A percentile compares a stretch with the other conserved stretches of the same genome.
Conservation (phyloP, 768 basidiomycete species). For the Mrakia gelida region DNA sequence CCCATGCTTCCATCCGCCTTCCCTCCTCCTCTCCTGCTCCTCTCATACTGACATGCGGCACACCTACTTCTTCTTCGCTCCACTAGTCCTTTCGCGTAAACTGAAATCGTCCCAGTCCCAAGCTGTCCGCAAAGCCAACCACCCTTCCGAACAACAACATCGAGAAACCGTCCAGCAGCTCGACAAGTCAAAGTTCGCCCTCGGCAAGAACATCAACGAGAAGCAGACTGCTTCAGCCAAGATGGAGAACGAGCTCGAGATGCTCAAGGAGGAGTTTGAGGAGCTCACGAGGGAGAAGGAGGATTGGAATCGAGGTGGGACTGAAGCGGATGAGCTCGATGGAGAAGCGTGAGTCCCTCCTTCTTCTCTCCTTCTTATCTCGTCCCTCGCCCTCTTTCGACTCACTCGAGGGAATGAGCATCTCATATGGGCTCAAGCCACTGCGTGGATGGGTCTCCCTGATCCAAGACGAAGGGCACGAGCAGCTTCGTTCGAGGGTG, state of each 20-base stretch:
- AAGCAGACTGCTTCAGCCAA: slow-evolving; percentile 1
- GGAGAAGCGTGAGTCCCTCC: slow-evolving; percentile 13
- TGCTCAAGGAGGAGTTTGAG: slow-evolving; percentile 14
- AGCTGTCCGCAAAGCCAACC: background rate
- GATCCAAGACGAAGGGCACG: too few species aligned
- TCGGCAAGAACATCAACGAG: slow-evolving; percentile 26
- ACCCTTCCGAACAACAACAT: slow-evolving; percentile 26
- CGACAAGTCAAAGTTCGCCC: slow-evolving; percentile 22
- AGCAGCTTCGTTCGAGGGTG: background rate
- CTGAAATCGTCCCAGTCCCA: slow-evolving; percentile 20
- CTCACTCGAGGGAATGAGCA: too few species aligned
- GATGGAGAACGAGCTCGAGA: slow-evolving; percentile 17
- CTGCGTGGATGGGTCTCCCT: too few species aligned
- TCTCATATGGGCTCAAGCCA: background rate
- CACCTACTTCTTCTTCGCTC: background rate
- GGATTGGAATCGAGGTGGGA: slow-evolving; percentile 15
- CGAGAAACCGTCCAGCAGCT: slow-evolving; percentile 19
- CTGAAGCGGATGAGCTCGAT: slow-evolving; percentile 9
- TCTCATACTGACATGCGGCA: background rate
- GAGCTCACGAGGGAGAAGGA: slow-evolving; percentile 12
- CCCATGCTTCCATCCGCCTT: background rate
- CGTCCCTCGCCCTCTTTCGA: background rate
- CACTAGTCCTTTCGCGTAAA: slow-evolving; percentile 6
- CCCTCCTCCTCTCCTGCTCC: background rate
- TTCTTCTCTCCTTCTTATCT: background rate